A percentile compares a stretch with the other conserved stretches of the same genome.
phyloP scores from a whole-genome alignment of 2,329 filamentous ascomycete species.

The Coleophoma cylindrospora region DNA sequence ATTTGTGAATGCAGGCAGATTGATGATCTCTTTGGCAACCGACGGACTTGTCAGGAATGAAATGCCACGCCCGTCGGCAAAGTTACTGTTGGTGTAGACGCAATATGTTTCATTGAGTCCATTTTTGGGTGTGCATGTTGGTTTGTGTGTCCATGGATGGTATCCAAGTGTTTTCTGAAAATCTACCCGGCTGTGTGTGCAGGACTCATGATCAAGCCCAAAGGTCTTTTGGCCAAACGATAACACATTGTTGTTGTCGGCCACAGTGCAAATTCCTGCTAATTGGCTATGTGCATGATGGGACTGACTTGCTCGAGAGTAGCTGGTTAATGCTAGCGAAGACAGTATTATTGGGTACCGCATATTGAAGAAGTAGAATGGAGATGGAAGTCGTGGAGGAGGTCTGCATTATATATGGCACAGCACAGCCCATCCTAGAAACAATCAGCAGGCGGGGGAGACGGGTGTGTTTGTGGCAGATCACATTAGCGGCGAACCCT shows the following conservation, averaged over 20 bases:
- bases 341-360: background rate
- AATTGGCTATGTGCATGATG: background rate
- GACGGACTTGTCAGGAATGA: constrained; percentile 19
- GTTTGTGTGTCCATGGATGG: constrained; percentile 16
- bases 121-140: constrained; percentile 13
- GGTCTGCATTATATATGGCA: background rate
- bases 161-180: background rate
- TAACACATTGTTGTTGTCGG: background rate
- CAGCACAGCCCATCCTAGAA: background rate
- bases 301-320: background rate
- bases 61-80: constrained; percentile 20
- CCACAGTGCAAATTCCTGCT: background rate
- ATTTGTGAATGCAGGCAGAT: constrained; percentile 14
- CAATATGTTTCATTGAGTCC: constrained; percentile 15
- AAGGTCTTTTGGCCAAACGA: background rate
- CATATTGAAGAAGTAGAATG: background rate
- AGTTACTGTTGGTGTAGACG: constrained; percentile 19
- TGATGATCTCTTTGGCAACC: constrained; percentile 13
- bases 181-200: background rate
- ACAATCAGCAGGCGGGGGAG: background rate
- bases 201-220: background rate
- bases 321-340: background rate
- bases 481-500: background rate
- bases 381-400: background rate
- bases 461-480: background rate